Evolutionary conservation across 2,329 filamentous ascomycete genomes (phyloP).

Genomic region (Colletotrichum higginsianum): DNA sequence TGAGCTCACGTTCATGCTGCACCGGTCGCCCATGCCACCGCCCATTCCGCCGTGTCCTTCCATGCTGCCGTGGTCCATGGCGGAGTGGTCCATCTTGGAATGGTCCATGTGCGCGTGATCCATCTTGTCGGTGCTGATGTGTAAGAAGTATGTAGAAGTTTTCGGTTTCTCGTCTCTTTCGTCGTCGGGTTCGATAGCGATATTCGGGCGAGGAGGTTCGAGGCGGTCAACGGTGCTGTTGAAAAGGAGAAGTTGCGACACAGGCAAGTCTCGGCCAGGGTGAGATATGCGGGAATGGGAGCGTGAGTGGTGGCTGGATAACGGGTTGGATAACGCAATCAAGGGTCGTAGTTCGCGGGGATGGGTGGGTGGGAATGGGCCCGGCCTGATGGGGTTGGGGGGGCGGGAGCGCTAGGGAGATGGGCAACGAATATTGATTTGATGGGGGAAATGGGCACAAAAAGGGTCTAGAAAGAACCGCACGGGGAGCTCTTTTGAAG

Average conservation of each 20-base stretch:
- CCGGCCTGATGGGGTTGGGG: neutral
- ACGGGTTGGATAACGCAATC: slow-evolving; percentile 9
- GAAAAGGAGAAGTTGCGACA: slow-evolving; percentile 3
- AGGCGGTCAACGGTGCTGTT: neutral
- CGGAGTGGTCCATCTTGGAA: slow-evolving; percentile 58
- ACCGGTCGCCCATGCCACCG: slow-evolving; percentile 76
- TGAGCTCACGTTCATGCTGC: slow-evolving; percentile 88
- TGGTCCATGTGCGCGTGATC: slow-evolving; percentile 57
- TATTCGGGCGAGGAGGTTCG: neutral
- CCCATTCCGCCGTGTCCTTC: slow-evolving; percentile 65
- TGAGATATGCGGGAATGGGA: neutral
- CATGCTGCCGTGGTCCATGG: slow-evolving; percentile 64
- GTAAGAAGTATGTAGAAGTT: neutral
- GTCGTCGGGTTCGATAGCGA: neutral
- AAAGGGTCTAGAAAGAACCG: neutral
- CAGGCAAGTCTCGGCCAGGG: neutral
- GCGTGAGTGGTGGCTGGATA: neutral
- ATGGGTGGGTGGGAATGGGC: slow-evolving; percentile 10
- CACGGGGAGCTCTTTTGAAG: neutral
- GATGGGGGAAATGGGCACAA: neutral
- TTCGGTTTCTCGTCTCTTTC: neutral
- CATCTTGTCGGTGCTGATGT: slow-evolving; percentile 3
- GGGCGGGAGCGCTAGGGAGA: slow-evolving; percentile 28
- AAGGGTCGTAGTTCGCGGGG: slow-evolving; percentile 17
- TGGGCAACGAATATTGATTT: neutral